Percentiles rank a stretch among this genome's conserved stretches.
Evolutionary conservation across 805 yeast species (phyloP).

Genomic region (Tetrapisispora nanseiensis): DNA sequence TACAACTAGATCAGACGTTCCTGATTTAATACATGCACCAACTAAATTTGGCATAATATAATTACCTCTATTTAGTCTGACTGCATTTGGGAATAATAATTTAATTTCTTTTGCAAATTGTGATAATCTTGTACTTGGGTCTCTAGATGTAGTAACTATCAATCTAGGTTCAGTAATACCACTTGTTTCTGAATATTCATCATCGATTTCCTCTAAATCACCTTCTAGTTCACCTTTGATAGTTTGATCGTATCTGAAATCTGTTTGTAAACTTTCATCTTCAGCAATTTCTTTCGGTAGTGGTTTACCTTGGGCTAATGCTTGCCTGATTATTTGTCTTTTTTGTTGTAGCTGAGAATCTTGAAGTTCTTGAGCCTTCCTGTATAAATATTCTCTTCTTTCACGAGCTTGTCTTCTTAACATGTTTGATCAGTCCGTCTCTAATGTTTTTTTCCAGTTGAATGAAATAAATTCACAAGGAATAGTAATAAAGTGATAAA

Average conservation of each 20-base stretch:
- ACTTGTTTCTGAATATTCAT: slow-evolving; percentile 79
- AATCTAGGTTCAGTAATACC: slow-evolving; percentile 88
- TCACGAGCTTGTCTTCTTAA: slow-evolving; percentile 92
- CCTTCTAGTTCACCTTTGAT: slow-evolving; percentile 34
- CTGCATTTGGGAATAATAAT: slow-evolving; percentile 78
- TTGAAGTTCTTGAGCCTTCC: slow-evolving; percentile 81
- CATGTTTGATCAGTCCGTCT: slow-evolving; percentile 30
- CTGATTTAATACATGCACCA: slow-evolving; percentile 69
- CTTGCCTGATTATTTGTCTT: slow-evolving; percentile 75
- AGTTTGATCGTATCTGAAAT: slow-evolving; percentile 80
- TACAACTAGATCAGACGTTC: slow-evolving; percentile 74
- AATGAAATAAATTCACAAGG: too few relatives aligned
- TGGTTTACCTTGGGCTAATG: slow-evolving; percentile 86
- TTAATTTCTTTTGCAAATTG: slow-evolving; percentile 92
- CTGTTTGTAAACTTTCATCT: slow-evolving; percentile 69
- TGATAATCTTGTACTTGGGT: slow-evolving; percentile 72
- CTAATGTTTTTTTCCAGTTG: not conserved
- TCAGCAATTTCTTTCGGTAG: slow-evolving; percentile 85
- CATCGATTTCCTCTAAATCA: slow-evolving; percentile 51
- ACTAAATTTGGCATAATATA: slow-evolving; percentile 78
- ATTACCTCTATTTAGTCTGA: slow-evolving; percentile 88
- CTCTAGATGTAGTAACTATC: slow-evolving; percentile 87
- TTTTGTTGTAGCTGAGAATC: slow-evolving; percentile 80
- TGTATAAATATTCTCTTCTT: slow-evolving; percentile 84
- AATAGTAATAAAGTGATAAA: too few relatives aligned